Percentiles rank a stretch among this genome's conserved stretches.
phyloP scores from a whole-genome alignment of 2,329 filamentous ascomycete genomes.

The Claviceps africana region DNA sequence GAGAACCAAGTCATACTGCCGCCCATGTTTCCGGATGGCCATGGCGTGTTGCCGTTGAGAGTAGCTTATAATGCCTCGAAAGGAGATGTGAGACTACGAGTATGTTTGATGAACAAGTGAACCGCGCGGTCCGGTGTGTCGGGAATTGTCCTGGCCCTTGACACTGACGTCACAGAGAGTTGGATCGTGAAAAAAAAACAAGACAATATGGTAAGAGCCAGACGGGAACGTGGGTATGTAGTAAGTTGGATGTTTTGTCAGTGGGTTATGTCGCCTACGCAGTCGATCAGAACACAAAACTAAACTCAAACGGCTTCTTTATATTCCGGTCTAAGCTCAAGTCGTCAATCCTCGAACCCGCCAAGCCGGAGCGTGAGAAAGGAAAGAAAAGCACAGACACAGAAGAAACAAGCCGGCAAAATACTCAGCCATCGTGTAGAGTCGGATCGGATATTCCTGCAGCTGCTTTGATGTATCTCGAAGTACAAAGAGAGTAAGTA shows the following conservation, averaged over 20 bases:
- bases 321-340: not conserved
- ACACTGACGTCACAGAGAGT: not conserved
- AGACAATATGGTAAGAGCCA: not conserved
- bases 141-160: not conserved
- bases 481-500: not conserved
- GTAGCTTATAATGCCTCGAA: not conserved
- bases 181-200: not conserved
- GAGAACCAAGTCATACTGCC: conserved; percentile 43
- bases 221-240: too few relatives aligned
- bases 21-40: conserved; percentile 34
- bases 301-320: too few relatives aligned
- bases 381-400: not conserved
- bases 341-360: too few relatives aligned
- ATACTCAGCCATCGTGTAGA: too few relatives aligned
- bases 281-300: not conserved
- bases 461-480: too few relatives aligned
- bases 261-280: not conserved
- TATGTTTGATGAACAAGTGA: not conserved
- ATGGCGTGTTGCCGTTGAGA: conserved; percentile 16
- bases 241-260: not conserved
- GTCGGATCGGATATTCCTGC: too few relatives aligned
- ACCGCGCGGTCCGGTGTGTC: not conserved
- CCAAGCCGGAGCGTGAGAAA: not conserved
- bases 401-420: too few relatives aligned
- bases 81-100: not conserved